Evolutionary conservation across 2,329 filamentous ascomycete species (phyloP).

Genomic region (Neopestalotiopsis clavispora): DNA sequence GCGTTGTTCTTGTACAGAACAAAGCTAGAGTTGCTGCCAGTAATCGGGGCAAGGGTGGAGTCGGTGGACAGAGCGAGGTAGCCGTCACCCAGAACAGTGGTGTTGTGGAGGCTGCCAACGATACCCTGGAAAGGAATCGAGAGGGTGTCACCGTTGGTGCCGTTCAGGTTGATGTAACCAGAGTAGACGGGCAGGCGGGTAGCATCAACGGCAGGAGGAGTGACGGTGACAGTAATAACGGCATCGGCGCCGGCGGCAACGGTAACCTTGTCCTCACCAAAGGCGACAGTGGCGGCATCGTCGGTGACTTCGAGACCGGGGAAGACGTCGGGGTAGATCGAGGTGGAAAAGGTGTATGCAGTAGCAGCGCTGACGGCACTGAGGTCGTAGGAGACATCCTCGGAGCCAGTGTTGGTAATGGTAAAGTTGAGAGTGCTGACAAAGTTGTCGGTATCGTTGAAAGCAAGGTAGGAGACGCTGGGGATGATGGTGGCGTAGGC

Average conservation of each 20-base stretch:
- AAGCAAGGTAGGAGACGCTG: constrained; percentile 61
- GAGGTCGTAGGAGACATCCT: constrained; percentile 56
- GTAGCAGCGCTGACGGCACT: constrained; percentile 55
- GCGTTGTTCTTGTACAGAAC: constrained; percentile 28
- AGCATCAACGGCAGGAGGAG: constrained; percentile 43
- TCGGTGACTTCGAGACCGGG: constrained; percentile 47
- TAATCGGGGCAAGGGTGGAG: constrained; percentile 29
- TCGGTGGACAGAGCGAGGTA: constrained; percentile 43
- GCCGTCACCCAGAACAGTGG: constrained; percentile 39
- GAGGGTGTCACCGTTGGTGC: constrained; percentile 33
- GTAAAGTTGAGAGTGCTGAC: constrained; percentile 53
- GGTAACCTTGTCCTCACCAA: constrained; percentile 40
- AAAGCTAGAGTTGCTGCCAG: constrained; percentile 30
- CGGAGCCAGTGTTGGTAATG: constrained; percentile 57
- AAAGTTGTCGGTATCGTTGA: constrained; percentile 68
- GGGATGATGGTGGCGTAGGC: constrained; percentile 58
- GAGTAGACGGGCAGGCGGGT: constrained; percentile 52
- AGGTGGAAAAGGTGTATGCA: constrained; percentile 54
- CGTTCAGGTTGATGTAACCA: constrained; percentile 51
- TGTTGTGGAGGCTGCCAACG: constrained; percentile 42
- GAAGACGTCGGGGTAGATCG: constrained; percentile 45
- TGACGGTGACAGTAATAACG: constrained; percentile 49
- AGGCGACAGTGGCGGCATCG: constrained; percentile 47
- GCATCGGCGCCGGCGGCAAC: constrained; percentile 35
- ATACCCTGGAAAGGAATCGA: constrained; percentile 46